Evolutionary conservation across 306 rosid species (phyloP), one percentile per base, ranked within the genome.

Genomic region (Fragaria ananassa): DNA sequence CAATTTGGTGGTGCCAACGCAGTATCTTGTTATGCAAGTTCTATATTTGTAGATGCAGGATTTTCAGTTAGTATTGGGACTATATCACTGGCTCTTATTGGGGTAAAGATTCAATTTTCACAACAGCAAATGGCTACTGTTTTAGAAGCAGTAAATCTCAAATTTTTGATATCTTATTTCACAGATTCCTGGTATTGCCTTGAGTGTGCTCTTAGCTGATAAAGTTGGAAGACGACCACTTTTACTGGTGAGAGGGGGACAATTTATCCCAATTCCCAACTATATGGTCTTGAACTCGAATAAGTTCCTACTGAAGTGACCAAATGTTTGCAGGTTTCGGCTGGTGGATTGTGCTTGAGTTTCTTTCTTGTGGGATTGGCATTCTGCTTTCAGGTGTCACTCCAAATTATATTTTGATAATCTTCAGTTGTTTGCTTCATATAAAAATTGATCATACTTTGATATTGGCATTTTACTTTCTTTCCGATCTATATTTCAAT

Each of bases 1-100:
- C 81, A 83, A 71, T 45, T 86, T 70, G 81, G 74, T 17, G 89
- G 89, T 21, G 51, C 74, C 31, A 83, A 72, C 17, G 85, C 83
- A 1, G 46, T 83, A 15, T 46, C 53, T 41, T 82, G 19, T 42
- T 83, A 83, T 42, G 62, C 83, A 44, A 79, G 71, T 44, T 53
- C 74, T 57, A 46, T 83, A 44, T 83, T 83, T 70, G 39, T 5
- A 25, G 66, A 67, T 18, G 80, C 75, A 1, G 81, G 61, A n/a
- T 76, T 76, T 23, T 66, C 85, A 5, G 72, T 29, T 35, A 71
- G 62, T 13, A 47, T 72, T 29, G 85, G 85, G 56, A 81, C 81
- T 56, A 71, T 46, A 23, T 25, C 70, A 29, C 21, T 74, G 70
- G 50, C 85, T 8, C 44, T 72, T 9, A 31, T 81, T 17, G 71